These are phyloP conservation scores for Smallanthus sonchifolius DNA, from an alignment of 129 eudicot genomes.

Conservation along the genomic window DNA sequence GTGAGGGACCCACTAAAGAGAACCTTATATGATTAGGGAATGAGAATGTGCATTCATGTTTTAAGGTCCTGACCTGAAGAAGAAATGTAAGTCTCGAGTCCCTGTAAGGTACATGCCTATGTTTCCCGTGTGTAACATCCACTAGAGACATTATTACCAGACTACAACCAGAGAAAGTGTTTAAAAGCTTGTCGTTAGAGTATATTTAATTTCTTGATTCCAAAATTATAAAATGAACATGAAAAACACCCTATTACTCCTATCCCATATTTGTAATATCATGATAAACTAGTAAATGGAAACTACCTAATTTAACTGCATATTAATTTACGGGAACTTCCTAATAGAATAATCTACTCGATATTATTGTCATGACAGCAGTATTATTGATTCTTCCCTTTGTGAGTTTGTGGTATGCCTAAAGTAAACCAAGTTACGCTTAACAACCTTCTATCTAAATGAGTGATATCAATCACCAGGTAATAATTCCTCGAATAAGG, in stretches of 20 bases:
- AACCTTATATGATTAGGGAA: constrained; percentile 13
- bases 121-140: constrained; percentile 88
- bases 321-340: constrained; percentile 4
- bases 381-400: constrained; percentile 1
- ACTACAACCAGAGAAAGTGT: constrained; percentile 39
- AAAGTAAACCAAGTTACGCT: neutral
- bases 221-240: neutral
- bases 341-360: neutral
- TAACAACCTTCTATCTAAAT: neutral
- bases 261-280: neutral
- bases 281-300: neutral
- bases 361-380: neutral
- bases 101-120: constrained; percentile 87
- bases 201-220: neutral
- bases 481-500: neutral
- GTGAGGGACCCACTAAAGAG: constrained; percentile 2
- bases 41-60: constrained; percentile 18
- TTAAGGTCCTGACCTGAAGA: constrained; percentile 65
- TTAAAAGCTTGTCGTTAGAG: neutral
- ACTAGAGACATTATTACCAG: constrained; percentile 89
- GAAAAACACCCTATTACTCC: neutral
- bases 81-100: constrained; percentile 89
- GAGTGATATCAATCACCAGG: neutral
- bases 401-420: constrained; percentile 6
- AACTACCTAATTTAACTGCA: constrained; percentile 6